These are phyloP conservation scores for Penicillium sp. DNA, from an alignment of 2,329 filamentous ascomycete species.

Conservation along the genomic window DNA sequence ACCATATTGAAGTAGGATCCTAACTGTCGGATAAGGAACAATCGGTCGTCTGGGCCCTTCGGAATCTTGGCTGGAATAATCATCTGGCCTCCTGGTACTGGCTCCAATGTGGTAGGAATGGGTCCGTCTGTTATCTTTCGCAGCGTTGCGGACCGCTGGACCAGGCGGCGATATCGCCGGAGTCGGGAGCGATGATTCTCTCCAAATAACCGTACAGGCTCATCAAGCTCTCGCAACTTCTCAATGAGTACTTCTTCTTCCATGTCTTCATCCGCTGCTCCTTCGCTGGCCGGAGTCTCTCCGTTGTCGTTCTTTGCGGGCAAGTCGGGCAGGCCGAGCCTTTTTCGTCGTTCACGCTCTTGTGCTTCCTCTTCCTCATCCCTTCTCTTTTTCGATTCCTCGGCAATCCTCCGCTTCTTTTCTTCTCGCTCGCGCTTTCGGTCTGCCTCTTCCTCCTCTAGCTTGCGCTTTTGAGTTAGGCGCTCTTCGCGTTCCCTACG, in stretches of 20 bases:
- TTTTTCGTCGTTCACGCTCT: slow-evolving; percentile 68
- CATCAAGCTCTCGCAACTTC: slow-evolving; percentile 67
- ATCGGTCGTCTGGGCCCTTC: slow-evolving; percentile 62
- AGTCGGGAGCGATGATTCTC: slow-evolving; percentile 70
- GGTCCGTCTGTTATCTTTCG: slow-evolving; percentile 64
- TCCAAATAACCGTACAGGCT: slow-evolving; percentile 75
- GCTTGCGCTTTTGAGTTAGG: slow-evolving; percentile 75
- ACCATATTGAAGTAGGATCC: slow-evolving; percentile 96
- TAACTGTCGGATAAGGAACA: slow-evolving; percentile 79
- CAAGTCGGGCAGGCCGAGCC: slow-evolving; percentile 76
- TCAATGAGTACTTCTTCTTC: slow-evolving; percentile 65
- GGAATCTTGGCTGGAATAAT: slow-evolving; percentile 66
- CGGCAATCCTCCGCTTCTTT: slow-evolving; percentile 75
- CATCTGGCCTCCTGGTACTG: slow-evolving; percentile 84
- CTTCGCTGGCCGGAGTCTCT: slow-evolving; percentile 31
- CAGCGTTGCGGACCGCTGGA: slow-evolving; percentile 40
- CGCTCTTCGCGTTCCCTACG: slow-evolving; percentile 69
- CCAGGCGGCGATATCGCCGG: slow-evolving; percentile 66
- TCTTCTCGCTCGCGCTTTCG: slow-evolving; percentile 70
- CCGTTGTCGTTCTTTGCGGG: slow-evolving; percentile 38
- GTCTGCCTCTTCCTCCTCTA: slow-evolving; percentile 77
- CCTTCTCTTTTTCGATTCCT: slow-evolving; percentile 67
- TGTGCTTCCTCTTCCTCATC: slow-evolving; percentile 72
- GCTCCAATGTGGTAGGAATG: slow-evolving; percentile 78
- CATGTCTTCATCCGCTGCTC: slow-evolving; percentile 57